These are phyloP conservation scores for Lanzia echinophila DNA, from an alignment of 2,329 filamentous ascomycete species.

Conservation along the genomic window DNA sequence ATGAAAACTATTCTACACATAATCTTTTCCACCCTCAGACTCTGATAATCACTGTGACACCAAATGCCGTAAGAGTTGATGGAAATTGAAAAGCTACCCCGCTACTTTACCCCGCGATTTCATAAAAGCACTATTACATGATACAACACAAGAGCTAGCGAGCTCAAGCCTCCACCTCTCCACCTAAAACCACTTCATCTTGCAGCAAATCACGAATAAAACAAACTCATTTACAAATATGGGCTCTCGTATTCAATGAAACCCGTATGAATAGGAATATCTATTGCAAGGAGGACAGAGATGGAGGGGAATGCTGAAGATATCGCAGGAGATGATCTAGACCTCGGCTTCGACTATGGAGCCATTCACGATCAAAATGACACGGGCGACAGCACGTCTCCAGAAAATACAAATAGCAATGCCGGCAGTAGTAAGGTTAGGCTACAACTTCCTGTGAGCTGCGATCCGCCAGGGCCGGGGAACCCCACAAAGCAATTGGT, in stretches of 20 bases:
- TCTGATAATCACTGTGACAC: too few species aligned
- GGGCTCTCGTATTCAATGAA: not conserved
- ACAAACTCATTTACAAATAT: not conserved
- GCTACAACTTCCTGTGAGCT: slow-evolving; percentile 69
- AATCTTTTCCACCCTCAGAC: too few species aligned
- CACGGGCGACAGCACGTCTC: slow-evolving; percentile 17
- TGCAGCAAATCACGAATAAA: not conserved
- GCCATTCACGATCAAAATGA: slow-evolving; percentile 10
- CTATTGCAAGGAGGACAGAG: not conserved
- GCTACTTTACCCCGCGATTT: not conserved
- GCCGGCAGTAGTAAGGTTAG: slow-evolving; percentile 31
- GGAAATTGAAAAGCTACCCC: too few species aligned
- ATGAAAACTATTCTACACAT: too few species aligned
- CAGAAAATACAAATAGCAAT: slow-evolving; percentile 8
- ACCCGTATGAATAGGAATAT: not conserved
- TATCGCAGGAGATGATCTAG: not conserved
- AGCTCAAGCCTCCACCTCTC: slow-evolving; percentile 1
- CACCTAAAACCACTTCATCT: not conserved
- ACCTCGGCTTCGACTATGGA: not conserved
- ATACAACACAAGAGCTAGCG: not conserved
- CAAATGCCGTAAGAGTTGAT: too few species aligned
- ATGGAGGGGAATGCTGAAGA: not conserved
- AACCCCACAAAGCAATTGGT: slow-evolving; percentile 68
- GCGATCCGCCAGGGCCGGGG: slow-evolving; percentile 70
- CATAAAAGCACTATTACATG: not conserved